Percentiles rank a stretch among this genome's conserved stretches.
Evolutionary conservation across 805 yeast species (phyloP).

Genomic region (Metschnikowia cerradonensis): DNA sequence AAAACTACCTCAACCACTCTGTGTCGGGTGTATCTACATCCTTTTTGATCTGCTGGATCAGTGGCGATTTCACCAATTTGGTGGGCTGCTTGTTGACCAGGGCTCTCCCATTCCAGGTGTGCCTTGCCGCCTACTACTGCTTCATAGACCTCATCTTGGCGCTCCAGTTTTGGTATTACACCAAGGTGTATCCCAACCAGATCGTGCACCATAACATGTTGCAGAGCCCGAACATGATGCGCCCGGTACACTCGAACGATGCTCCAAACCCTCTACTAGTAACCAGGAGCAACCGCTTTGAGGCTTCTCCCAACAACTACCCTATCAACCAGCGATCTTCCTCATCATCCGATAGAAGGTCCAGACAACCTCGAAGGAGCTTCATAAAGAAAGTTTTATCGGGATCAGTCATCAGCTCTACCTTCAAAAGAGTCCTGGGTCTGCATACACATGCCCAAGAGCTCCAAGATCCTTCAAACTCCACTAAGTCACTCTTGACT

Average conservation of each 20-base stretch:
- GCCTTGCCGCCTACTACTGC: conserved; percentile 70
- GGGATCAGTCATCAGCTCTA: conserved; percentile 12
- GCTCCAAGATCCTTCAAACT: background rate
- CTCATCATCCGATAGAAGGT: conserved; percentile 7
- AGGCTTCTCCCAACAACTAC: conserved; percentile 10
- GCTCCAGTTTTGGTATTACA: conserved; percentile 20
- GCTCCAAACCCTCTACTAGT: conserved; percentile 6
- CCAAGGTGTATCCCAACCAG: conserved; percentile 23
- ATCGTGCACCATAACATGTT: conserved; percentile 36
- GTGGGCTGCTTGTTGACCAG: conserved; percentile 71
- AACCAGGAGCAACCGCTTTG: conserved; percentile 23
- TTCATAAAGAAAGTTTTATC: conserved; percentile 12
- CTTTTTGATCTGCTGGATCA: conserved; percentile 33
- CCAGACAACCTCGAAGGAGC: conserved; percentile 5
- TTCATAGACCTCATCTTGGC: conserved; percentile 16
- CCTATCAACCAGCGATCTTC: conserved; percentile 6
- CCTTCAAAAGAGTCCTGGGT: conserved; percentile 12
- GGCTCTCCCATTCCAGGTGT: conserved; percentile 77
- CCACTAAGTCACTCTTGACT: background rate
- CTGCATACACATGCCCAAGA: background rate
- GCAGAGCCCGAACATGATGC: conserved; percentile 35
- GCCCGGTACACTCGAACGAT: conserved; percentile 17
- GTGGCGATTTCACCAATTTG: conserved; percentile 45
- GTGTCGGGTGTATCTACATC: conserved; percentile 33
- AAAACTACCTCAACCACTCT: conserved; percentile 28